These are phyloP conservation scores for Clarireedia sp. DNA, from an alignment of 2,329 filamentous ascomycete species.

Conservation along the genomic window DNA sequence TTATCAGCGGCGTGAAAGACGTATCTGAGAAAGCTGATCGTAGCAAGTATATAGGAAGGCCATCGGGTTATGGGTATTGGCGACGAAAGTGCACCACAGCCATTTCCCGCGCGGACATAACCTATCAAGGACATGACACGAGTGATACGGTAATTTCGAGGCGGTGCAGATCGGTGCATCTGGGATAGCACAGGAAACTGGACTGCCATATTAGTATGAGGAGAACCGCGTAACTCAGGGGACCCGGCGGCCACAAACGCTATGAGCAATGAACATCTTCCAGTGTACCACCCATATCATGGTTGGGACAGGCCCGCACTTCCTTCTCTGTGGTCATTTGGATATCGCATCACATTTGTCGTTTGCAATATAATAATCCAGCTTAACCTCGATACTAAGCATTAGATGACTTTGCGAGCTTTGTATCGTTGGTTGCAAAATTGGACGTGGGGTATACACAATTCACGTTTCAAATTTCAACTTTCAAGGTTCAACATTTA, in stretches of 20 bases:
- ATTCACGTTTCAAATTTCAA: no score
- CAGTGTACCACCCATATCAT: not conserved
- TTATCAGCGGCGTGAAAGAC: not conserved
- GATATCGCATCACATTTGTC: not conserved
- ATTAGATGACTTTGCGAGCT: not conserved
- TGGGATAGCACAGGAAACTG: not conserved
- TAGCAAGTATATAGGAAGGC: not conserved
- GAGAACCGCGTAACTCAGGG: not conserved
- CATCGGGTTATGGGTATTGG: not conserved
- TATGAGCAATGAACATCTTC: not conserved
- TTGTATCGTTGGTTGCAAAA: no score
- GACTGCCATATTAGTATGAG: not conserved
- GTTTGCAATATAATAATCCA: not conserved
- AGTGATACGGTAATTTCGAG: not conserved
- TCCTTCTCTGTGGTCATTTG: not conserved
- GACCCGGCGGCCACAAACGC: not conserved
- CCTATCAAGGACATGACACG: not conserved
- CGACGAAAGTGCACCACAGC: not conserved
- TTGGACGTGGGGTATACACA: no score
- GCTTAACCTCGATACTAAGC: not conserved
- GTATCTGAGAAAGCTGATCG: not conserved
- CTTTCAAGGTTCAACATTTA: no score
- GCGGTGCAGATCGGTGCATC: not conserved
- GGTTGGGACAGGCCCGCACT: not conserved
- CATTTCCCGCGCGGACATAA: not conserved